phyloP scores from a whole-genome alignment of 345 rosid species.

The Linum trigynum region DNA sequence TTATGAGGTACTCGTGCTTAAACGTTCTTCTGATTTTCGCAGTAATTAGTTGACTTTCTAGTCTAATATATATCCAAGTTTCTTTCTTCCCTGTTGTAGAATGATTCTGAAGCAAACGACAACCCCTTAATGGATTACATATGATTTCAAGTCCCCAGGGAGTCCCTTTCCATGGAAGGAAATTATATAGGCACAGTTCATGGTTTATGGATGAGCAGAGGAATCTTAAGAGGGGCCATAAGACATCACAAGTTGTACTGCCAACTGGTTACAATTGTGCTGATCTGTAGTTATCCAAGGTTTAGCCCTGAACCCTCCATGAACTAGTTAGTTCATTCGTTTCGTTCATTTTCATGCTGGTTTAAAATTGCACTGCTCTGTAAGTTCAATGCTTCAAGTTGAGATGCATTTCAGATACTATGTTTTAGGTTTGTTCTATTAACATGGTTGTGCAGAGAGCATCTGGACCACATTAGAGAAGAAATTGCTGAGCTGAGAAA shows the following conservation, averaged over 20 bases:
- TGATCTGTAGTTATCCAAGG: slow-evolving; percentile 83
- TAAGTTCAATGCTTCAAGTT: no score
- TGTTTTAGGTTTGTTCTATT: no score
- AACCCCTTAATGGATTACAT: slow-evolving; percentile 48
- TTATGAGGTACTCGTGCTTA: no score
- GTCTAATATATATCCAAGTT: not conserved
- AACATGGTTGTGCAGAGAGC: no score
- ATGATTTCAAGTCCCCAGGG: slow-evolving; percentile 56
- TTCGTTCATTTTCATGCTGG: no score
- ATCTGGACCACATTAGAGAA: no score
- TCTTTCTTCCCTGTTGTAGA: slow-evolving; percentile 19
- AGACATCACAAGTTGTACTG: slow-evolving; percentile 51
- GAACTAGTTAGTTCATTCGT: no score
- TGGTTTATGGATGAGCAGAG: slow-evolving; percentile 36
- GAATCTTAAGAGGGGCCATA: slow-evolving; percentile 27
- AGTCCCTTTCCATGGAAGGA: slow-evolving; percentile 32
- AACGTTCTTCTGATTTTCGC: no score
- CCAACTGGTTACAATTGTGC: slow-evolving; percentile 57
- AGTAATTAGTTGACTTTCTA: no score
- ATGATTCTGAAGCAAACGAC: slow-evolving; percentile 23
- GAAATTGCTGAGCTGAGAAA: no score
- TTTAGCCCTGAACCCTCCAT: slow-evolving; percentile 4
- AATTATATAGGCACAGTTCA: slow-evolving; percentile 52
- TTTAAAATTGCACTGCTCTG: no score
- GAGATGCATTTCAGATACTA: no score